These are phyloP conservation scores for Cadophora luteo-olivacea DNA, from an alignment of 2,329 filamentous ascomycete genomes.

Conservation along the genomic window DNA sequence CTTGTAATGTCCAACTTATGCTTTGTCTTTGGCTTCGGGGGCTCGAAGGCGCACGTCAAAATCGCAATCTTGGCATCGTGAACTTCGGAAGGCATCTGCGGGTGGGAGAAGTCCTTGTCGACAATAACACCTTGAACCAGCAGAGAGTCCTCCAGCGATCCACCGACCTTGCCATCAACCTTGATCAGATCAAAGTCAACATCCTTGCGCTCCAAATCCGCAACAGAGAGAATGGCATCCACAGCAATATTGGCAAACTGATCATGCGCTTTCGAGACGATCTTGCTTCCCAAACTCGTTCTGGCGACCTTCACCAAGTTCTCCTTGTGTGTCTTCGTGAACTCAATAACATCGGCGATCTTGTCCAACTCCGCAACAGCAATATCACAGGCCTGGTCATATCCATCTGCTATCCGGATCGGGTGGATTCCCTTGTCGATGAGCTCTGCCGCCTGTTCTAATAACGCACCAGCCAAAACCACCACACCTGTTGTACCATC, in stretches of 20 bases:
- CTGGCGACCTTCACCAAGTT: conserved; percentile 95
- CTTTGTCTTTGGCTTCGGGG: conserved; percentile 99
- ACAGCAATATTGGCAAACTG: conserved; percentile 98
- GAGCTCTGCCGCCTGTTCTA: conserved; percentile 95
- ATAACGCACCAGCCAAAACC: conserved; percentile 88
- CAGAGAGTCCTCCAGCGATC: conserved; percentile 88
- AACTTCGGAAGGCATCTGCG: conserved; percentile 97
- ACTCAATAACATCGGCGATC: conserved; percentile 91
- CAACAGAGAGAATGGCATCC: conserved; percentile 94
- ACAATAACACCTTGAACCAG: conserved; percentile 98
- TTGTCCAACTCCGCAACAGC: conserved; percentile 90
- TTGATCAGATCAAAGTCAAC: conserved; percentile 99
- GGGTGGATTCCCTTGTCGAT: conserved; percentile 99
- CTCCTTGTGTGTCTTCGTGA: conserved; percentile 77
- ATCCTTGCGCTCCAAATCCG: conserved; percentile 93
- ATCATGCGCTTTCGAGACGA: conserved; percentile 98
- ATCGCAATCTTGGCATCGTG: conserved; percentile 96
- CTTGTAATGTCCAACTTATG: conserved; percentile 98
- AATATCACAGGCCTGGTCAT: conserved; percentile 97
- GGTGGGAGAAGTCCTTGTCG: conserved; percentile 99
- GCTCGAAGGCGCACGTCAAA: conserved; percentile 96
- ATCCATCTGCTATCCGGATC: conserved; percentile 97
- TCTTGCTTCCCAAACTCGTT: conserved; percentile 97
- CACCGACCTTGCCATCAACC: conserved; percentile 97
- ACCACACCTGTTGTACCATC: conserved; percentile 98